Evolutionary conservation across 805 yeast species (phyloP), one percentile per base, ranked within the genome.

Genomic region (Candida tammaniensis): DNA sequence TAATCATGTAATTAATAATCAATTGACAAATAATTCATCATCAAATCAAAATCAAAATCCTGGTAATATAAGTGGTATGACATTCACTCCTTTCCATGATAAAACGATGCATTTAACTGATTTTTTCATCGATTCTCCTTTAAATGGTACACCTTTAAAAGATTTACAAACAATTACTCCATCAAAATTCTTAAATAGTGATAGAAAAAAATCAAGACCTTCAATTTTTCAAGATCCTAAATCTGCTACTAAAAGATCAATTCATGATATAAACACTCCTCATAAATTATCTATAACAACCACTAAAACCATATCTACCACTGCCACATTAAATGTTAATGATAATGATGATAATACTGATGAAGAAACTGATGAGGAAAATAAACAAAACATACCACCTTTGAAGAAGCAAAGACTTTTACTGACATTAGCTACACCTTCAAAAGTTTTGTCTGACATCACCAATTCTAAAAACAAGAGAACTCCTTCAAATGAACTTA

Each of bases 61-160:
- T 16, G 27, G 24, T 17, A 17, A 17, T 9, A 16, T 13, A 5
- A 21, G 17, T 21, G 36, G 31, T 4, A 17, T 35, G 2, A 30
- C 38, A 1, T 39, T 64, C 38, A 67, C 72, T n/a, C 72, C 72
- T 3, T 62, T 59, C 39, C 66, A 62, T 42, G 71, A 66, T 36
- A 64, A 61, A 43, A 54, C 68, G 3, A 49, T 64, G 37, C 71
- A 61, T 37, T 46, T 66, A 27, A 49, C 66, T 5, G 72, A 67
- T 43, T 66, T 67, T 33, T 66, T 65, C 46, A 65, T 64, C 57
- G 72, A 67, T 34, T 56, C 67, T n/a, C 72, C 72, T 11, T 61
- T 64, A 24, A 47, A 57, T 18, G 54, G 54, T 22, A 52, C 66
- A 2, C 68, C 71, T 9, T 38, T 55, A 9, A 62, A 55, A 35